Conservation (phyloP, 2,329 filamentous ascomycete genomes). For the Fonsecaea multimorphosa region DNA sequence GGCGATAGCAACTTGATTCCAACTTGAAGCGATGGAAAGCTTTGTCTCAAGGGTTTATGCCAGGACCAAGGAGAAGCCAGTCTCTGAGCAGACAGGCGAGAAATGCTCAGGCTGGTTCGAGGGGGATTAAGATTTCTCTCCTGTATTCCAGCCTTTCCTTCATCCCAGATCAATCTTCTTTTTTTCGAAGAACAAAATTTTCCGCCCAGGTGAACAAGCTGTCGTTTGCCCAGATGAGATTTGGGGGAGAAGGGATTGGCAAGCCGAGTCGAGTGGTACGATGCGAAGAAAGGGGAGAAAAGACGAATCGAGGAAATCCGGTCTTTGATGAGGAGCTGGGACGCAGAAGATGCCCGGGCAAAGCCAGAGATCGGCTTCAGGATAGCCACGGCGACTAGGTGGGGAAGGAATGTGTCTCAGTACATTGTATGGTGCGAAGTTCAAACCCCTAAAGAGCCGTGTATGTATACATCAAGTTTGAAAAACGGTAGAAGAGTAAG, state of each 20-base stretch:
- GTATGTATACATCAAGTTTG: background rate
- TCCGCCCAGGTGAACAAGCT: background rate
- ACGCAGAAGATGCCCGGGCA: slow-evolving; percentile 15
- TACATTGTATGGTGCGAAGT: background rate
- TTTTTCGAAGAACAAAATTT: background rate
- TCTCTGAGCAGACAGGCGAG: background rate
- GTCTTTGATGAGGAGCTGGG: background rate
- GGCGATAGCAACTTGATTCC: background rate
- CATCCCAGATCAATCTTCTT: slow-evolving; percentile 6
- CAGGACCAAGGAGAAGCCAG: background rate
- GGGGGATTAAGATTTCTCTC: slow-evolving; percentile 4
- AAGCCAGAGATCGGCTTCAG: slow-evolving; percentile 9
- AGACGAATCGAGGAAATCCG: background rate
- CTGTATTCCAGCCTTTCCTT: slow-evolving; percentile 11
- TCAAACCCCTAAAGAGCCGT: background rate
- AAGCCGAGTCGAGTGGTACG: background rate
- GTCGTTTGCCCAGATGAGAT: background rate
- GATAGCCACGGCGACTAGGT: slow-evolving; percentile 28
- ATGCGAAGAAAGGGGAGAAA: background rate
- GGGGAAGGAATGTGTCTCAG: slow-evolving; percentile 14
- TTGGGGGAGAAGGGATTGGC: background rate
- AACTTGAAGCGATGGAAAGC: background rate
- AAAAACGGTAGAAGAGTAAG: background rate
- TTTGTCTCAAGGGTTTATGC: background rate
- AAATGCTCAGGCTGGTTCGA: slow-evolving; percentile 14